Evolutionary conservation across 2,329 filamentous ascomycete species (phyloP).

Genomic region (Colletotrichum karsti): DNA sequence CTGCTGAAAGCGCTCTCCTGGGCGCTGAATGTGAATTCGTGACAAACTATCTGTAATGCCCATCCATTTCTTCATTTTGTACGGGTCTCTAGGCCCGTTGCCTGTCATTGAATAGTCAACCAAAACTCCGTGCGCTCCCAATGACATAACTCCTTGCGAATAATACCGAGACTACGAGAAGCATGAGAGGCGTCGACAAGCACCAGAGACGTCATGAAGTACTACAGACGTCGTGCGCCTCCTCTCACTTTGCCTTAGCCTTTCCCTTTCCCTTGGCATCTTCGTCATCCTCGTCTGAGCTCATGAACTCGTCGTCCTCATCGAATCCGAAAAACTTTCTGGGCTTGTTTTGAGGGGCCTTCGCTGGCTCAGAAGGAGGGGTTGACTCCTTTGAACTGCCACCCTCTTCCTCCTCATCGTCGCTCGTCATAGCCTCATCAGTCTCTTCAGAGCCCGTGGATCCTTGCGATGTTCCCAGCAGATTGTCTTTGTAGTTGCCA

Average conservation of each 20-base stretch:
- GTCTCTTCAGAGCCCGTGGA: constrained; percentile 50
- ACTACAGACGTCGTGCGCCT: no score
- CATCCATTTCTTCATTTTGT: constrained; percentile 10
- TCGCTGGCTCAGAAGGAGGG: constrained; percentile 51
- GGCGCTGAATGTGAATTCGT: constrained; percentile 22
- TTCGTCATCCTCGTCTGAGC: constrained; percentile 64
- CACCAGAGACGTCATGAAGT: no score
- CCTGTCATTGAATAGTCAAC: not conserved
- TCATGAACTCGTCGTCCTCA: constrained; percentile 80
- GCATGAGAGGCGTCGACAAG: no score
- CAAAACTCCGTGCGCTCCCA: constrained; percentile 21
- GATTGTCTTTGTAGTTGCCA: constrained; percentile 69
- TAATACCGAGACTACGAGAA: not conserved
- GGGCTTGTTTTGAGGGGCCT: constrained; percentile 47
- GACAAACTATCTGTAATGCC: constrained; percentile 9
- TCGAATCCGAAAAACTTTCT: constrained; percentile 79
- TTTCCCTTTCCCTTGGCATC: constrained; percentile 32
- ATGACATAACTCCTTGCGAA: not conserved
- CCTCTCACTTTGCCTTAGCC: not conserved
- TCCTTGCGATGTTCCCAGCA: constrained; percentile 60
- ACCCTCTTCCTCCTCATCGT: constrained; percentile 47
- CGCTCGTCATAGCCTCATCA: constrained; percentile 42
- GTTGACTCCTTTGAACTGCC: constrained; percentile 58
- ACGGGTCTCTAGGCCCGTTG: not conserved
- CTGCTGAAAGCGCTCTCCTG: constrained; percentile 9